Percentiles rank a stretch among this genome's conserved stretches.
Evolutionary conservation across 345 rosid species (phyloP).

Genomic region (Arabidopsis thaliana): DNA sequence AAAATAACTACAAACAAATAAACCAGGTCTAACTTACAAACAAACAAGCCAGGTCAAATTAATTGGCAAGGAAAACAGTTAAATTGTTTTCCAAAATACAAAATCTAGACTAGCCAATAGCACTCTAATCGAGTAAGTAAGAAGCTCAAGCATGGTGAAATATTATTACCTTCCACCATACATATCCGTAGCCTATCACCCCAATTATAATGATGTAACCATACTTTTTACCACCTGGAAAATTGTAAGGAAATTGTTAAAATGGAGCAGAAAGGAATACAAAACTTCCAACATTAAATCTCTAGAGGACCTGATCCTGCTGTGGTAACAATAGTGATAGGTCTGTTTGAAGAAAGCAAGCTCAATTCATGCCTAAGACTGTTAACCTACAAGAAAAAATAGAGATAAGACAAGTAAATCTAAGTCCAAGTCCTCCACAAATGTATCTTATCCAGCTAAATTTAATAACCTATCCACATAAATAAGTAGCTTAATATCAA

Average conservation of each 20-base stretch:
- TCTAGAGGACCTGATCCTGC: slow-evolving; percentile 62
- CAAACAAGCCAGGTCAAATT: slow-evolving; percentile 4
- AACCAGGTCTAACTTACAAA: slow-evolving; percentile 6
- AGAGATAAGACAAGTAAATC: slow-evolving; percentile 24
- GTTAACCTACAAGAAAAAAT: slow-evolving; percentile 59
- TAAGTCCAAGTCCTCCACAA: slow-evolving; percentile 11
- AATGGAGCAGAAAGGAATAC: slow-evolving; percentile 13
- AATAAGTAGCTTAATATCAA: slow-evolving; percentile 3
- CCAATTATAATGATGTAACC: slow-evolving; percentile 42
- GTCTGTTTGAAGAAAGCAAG: slow-evolving; percentile 59
- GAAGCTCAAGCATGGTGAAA: background rate
- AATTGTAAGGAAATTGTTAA: background rate
- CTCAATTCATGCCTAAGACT: slow-evolving; percentile 75
- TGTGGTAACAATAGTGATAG: slow-evolving; percentile 74
- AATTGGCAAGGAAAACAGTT: slow-evolving; percentile 12
- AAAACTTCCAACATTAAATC: background rate
- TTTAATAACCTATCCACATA: background rate
- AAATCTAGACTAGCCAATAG: slow-evolving; percentile 22
- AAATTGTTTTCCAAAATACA: background rate
- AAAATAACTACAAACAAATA: background rate
- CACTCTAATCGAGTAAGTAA: slow-evolving; percentile 9
- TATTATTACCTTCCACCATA: slow-evolving; percentile 47
- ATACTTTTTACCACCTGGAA: slow-evolving; percentile 43
- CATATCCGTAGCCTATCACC: slow-evolving; percentile 47
- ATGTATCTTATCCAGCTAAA: background rate